phyloP scores from a whole-genome alignment of 148 eudicot genomes.

The Persicaria maculosa region DNA sequence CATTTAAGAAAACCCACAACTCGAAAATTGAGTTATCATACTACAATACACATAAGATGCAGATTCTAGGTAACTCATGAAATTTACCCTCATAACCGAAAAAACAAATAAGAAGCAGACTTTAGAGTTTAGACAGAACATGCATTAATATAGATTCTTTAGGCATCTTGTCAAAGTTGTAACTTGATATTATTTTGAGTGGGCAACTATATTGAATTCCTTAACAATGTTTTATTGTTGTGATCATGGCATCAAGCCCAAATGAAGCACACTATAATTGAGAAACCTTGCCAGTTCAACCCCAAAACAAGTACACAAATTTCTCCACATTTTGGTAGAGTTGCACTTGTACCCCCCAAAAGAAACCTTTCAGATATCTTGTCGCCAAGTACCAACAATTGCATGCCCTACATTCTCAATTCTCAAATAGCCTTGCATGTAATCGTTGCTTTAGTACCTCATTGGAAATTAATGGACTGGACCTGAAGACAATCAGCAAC shows the following conservation, averaged over 20 bases:
- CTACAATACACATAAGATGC: no score
- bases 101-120: no score
- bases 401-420: slow-evolving; percentile 66
- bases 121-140: not conserved
- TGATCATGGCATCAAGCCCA: not conserved
- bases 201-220: not conserved
- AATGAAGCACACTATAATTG: not conserved
- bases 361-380: slow-evolving; percentile 84
- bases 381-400: slow-evolving; percentile 72
- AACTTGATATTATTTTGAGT: not conserved
- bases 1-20: no score
- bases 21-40: no score
- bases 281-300: no score
- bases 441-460: slow-evolving; percentile 94
- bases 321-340: slow-evolving; percentile 22
- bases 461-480: slow-evolving; percentile 79
- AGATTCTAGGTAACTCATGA: no score
- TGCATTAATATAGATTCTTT: not conserved
- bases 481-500: slow-evolving; percentile 35
- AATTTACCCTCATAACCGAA: no score
- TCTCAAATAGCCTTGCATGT: slow-evolving; percentile 78
- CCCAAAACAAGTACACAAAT: not conserved
- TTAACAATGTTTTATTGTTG: no score
- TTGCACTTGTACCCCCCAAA: slow-evolving; percentile 85
- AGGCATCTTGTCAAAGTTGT: not conserved